Base-by-base conservation (phyloP, 352 stramenopile genomes). In the Phytopythium chamaehyphon region DNA sequence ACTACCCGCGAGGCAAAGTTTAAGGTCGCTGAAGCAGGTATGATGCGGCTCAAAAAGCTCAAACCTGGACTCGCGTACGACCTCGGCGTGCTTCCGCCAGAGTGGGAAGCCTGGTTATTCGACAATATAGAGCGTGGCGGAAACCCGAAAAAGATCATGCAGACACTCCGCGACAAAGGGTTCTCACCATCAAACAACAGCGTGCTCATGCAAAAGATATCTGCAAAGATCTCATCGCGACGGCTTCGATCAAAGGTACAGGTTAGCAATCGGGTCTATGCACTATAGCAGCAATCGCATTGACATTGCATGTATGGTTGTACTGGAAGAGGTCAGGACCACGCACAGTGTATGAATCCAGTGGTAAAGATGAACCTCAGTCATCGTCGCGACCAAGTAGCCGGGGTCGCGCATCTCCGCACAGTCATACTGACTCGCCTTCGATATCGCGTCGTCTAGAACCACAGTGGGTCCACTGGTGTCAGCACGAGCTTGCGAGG, bases 1-100 rank as follows among this genome's bases (percentile, higher is more conserved):
- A 82, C 71, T 3, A 86, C 76, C 1, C 74, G 74, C 50, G 78
- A 92, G 44, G 78, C 81, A 48, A 92, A 92, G 47, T 84, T 87
- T 61, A 76, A 77, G 45, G 78, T 64, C 36, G 81, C 78, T 1
- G 72, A 90, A 47, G 63, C 66, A 23, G 81, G 62, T 12, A 43
- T 91, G 15, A 60, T 71, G 22, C 70, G 64, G 38, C 64, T 89
- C 18, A 71, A 76, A 36, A 79, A 78, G 44, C 61, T 90, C 9
- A 76, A 86, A 49, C 78, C 81, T 10, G 76, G 81, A 12, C 62
- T 88, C 19, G 75, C 76, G 7, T 74, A 63, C 31, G 69, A 83
- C 3, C 55, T 62, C 1, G 78, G 81, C 1, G 50, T 75, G n/a
- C 42, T 92, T 22, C 81, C 78, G 0, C 28, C 38, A 1, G 55